These are phyloP conservation scores for Thraustotheca clavata DNA, from an alignment of 352 stramenopile species.

Conservation along the genomic window DNA sequence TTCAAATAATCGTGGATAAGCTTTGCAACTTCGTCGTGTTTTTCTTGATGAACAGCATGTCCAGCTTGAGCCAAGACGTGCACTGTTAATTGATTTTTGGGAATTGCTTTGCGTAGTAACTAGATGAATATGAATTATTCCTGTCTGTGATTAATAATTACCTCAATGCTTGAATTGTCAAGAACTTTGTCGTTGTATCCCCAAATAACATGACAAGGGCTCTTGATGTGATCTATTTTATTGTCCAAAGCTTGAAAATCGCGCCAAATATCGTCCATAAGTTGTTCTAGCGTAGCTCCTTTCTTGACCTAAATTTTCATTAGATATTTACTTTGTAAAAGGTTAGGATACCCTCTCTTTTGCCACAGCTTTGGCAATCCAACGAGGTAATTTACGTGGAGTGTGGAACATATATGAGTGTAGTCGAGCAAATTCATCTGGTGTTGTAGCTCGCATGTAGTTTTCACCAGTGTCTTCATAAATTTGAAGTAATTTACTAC, in stretches of 20 bases:
- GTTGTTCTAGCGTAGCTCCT: slow-evolving; percentile 48
- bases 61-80: slow-evolving; percentile 54
- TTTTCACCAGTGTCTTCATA: slow-evolving; percentile 56
- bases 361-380: slow-evolving; percentile 26
- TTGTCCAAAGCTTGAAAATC: slow-evolving; percentile 52
- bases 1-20: background rate
- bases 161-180: slow-evolving; percentile 55
- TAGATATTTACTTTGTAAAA: no score
- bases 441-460: slow-evolving; percentile 44
- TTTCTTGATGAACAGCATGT: slow-evolving; percentile 63
- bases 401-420: slow-evolving; percentile 34
- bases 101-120: slow-evolving; percentile 35
- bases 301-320: slow-evolving; percentile 28
- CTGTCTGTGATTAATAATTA: slow-evolving; percentile 21
- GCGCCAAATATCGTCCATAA: slow-evolving; percentile 38
- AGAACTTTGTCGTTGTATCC: slow-evolving; percentile 58
- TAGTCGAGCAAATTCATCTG: slow-evolving; percentile 53
- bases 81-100: slow-evolving; percentile 29
- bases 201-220: slow-evolving; percentile 58
- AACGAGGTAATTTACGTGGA: slow-evolving; percentile 27
- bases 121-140: background rate
- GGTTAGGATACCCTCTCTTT: slow-evolving; percentile 29
- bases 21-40: slow-evolving; percentile 26
- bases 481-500: slow-evolving; percentile 44
- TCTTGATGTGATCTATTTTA: slow-evolving; percentile 41